Evolutionary conservation across 192 early-diverging fungal species (phyloP).

Genomic region (Glomus cerebriforme): DNA sequence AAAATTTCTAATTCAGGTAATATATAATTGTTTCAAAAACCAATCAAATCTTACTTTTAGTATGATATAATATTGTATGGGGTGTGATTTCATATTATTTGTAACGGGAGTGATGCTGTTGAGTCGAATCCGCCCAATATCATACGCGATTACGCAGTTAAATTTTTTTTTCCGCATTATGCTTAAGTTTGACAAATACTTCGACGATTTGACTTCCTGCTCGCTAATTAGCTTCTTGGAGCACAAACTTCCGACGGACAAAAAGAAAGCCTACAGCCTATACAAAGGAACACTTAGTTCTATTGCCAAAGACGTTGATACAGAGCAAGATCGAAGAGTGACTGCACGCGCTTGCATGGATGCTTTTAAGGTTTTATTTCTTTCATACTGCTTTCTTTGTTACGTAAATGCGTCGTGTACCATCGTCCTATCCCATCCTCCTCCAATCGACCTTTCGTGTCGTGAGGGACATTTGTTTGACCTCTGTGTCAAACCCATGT

Average conservation of each 20-base stretch:
- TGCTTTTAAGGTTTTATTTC: conserved; percentile 2
- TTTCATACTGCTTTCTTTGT: neutral
- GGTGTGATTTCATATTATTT: too few relatives aligned
- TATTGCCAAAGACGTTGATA: conserved; percentile 2
- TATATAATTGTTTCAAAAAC: too few relatives aligned
- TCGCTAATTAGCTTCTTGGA: conserved; percentile 7
- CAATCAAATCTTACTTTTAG: too few relatives aligned
- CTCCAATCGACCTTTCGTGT: neutral
- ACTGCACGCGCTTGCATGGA: neutral
- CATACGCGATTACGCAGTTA: too few relatives aligned
- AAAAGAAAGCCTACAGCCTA: conserved; percentile 11
- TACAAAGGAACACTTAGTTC: conserved; percentile 15
- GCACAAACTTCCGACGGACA: neutral
- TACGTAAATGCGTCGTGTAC: neutral
- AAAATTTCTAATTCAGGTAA: too few relatives aligned
- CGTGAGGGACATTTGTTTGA: neutral
- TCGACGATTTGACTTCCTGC: conserved; percentile 17
- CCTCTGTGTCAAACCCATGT: neutral
- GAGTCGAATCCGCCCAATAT: too few relatives aligned
- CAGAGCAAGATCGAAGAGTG: neutral
- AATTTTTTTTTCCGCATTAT: too few relatives aligned
- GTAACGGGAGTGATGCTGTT: too few relatives aligned
- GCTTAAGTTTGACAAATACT: neutral
- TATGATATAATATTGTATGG: too few relatives aligned
- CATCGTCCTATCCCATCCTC: conserved; percentile 19